phyloP scores from a whole-genome alignment of 345 rosid species.

The Moricandia arvensis region DNA sequence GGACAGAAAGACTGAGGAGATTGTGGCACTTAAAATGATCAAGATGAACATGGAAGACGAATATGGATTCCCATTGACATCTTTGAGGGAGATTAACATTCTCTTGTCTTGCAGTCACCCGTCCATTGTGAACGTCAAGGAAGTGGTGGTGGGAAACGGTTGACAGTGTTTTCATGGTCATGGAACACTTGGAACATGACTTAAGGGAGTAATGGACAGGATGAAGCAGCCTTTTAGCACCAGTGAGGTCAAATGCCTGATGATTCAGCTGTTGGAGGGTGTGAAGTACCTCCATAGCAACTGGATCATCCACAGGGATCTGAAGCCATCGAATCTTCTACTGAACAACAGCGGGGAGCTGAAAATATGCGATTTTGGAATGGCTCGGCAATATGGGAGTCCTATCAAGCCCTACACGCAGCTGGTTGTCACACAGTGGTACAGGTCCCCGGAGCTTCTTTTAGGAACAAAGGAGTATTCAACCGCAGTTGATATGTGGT shows the following conservation, averaged over 20 bases:
- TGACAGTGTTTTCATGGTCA: constrained; percentile 77
- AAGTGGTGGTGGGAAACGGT: constrained; percentile 70
- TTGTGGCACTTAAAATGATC: constrained; percentile 83
- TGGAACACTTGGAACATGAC: constrained; percentile 94
- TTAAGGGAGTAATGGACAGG: constrained; percentile 64
- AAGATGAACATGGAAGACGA: constrained; percentile 72
- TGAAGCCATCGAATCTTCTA: constrained; percentile 85
- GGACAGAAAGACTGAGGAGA: constrained; percentile 66
- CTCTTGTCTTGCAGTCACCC: constrained; percentile 70
- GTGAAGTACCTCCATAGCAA: constrained; percentile 83
- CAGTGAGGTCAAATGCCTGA: constrained; percentile 84
- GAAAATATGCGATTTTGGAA: constrained; percentile 81
- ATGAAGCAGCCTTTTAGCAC: constrained; percentile 82
- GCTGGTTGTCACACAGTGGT: constrained; percentile 79
- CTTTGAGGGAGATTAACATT: constrained; percentile 86
- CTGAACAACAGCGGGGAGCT: constrained; percentile 74
- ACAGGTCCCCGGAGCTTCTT: constrained; percentile 87
- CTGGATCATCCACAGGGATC: constrained; percentile 88
- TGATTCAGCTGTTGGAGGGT: constrained; percentile 82
- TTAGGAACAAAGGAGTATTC: constrained; percentile 76
- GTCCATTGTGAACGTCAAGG: constrained; percentile 72
- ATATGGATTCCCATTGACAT: constrained; percentile 72
- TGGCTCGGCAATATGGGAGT: constrained; percentile 85
- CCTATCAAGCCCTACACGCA: constrained; percentile 77
- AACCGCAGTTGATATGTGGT: constrained; percentile 95